phyloP scores from a whole-genome alignment of 139 green algal species.

The Picochlorum sp. region DNA sequence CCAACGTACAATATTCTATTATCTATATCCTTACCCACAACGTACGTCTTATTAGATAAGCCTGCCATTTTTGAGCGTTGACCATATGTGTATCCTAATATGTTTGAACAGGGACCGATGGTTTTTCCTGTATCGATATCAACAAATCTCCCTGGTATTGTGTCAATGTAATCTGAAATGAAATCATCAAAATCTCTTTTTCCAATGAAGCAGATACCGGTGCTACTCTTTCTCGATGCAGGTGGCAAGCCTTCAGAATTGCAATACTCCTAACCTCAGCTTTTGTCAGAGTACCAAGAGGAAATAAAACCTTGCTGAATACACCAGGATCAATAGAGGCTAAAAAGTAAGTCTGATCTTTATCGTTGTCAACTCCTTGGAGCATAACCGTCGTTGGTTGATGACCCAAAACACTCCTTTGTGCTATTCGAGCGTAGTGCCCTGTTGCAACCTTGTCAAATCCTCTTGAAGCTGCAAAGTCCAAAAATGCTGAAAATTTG shows the following conservation, averaged over 20 bases:
- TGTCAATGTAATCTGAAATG: constrained; percentile 51
- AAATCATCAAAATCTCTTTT: constrained; percentile 65
- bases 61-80: constrained; percentile 64
- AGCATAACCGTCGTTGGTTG: constrained; percentile 33
- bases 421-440: constrained; percentile 58
- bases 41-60: constrained; percentile 35
- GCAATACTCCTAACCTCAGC: constrained; percentile 46
- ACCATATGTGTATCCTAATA: constrained; percentile 59
- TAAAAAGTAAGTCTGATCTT: constrained; percentile 81
- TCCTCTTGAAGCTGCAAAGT: constrained; percentile 29
- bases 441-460: constrained; percentile 56
- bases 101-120: constrained; percentile 44
- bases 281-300: constrained; percentile 53
- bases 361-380: constrained; percentile 39
- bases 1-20: constrained; percentile 42
- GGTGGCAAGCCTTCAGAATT: constrained; percentile 22
- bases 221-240: constrained; percentile 42
- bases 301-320: constrained; percentile 39
- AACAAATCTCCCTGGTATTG: constrained; percentile 42
- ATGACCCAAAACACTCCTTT: not conserved
- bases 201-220: constrained; percentile 82
- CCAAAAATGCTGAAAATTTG: constrained; percentile 68
- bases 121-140: constrained; percentile 31
- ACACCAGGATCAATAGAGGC: constrained; percentile 32
- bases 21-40: constrained; percentile 63